Evolutionary conservation across 1,284 basidiomycete genomes (phyloP), one percentile per base, ranked within the genome.

Genomic region (Ceratobasidium sp.): DNA sequence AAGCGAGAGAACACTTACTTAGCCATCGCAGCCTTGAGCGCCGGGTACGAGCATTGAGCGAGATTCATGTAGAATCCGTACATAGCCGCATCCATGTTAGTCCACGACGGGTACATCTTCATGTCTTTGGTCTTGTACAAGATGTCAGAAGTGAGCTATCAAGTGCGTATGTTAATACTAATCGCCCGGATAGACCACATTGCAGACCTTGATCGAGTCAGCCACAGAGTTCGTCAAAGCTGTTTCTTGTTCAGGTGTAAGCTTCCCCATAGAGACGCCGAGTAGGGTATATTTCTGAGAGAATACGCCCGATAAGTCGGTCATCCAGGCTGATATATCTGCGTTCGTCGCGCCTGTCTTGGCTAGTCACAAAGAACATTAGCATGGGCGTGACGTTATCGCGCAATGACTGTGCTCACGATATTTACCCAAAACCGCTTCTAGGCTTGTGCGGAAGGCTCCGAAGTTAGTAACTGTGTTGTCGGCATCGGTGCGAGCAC

Each of bases 61-160:
- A 9, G 39, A 23, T 21, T 55, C 36, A 12, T n/a, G 34, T 23
- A 58, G 36, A 57, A 69, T 5, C 14, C n/a, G 9, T 69, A 36
- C 34, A 69, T 57, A 2, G 65, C 39, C 14, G 53, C 52, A 21
- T 69, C 65, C 6, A 32, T 14, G 23, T 58, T 41, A 1, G 23
- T 57, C 65, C 65, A 69, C 21, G 3, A 4, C 3, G 65, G 5
- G 30, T 69, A 69, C 39, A 34, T 43, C 28, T 57, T 69, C 52
- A 43, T 45, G 39, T 16, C 50, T 21, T 67, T 55, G 34, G 65
- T 41, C n/a, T 67, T 43, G 21, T 69, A n/a, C 6, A n/a, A 16
- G 0, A 53, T 36, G 23, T 43, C 23, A 18, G 16, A 32, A 3
- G 41, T 6, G 23, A 18, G 45, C 65, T 69, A 26, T 62, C 41